Evolutionary conservation across 164 flowering plant species (phyloP).

Genomic region (Warburgia ugandensis): DNA sequence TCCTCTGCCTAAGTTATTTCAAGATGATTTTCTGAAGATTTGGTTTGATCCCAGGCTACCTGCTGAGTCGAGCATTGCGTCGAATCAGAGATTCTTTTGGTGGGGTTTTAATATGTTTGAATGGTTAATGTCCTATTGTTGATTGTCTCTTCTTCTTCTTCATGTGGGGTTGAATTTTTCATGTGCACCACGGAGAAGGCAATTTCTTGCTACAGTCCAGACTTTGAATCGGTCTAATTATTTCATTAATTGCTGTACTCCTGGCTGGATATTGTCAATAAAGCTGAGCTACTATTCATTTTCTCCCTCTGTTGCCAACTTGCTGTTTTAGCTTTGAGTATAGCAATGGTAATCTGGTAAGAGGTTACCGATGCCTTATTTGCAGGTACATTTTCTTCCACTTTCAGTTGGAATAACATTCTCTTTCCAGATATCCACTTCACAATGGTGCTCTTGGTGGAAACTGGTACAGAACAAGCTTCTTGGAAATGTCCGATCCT

Average conservation of each 20-base stretch:
- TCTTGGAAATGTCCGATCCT: no score
- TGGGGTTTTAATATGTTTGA: conserved; percentile 3
- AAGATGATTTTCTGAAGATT: neutral
- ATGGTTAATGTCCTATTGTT: neutral
- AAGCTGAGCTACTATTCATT: neutral
- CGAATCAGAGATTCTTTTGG: conserved; percentile 2
- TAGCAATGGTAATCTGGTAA: no score
- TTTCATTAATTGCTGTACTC: conserved; percentile 4
- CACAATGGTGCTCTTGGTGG: no score
- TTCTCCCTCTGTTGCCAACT: neutral
- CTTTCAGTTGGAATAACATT: no score
- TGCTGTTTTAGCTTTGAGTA: no score
- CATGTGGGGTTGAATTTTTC: conserved; percentile 1
- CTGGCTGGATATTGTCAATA: conserved; percentile 6
- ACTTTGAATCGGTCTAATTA: conserved; percentile 4
- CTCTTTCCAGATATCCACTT: no score
- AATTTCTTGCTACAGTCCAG: neutral
- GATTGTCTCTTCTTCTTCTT: conserved; percentile 9
- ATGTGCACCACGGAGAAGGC: conserved; percentile 4
- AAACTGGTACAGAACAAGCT: no score
- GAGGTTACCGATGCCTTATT: no score
- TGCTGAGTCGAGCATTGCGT: conserved; percentile 1
- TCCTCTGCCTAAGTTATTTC: conserved; percentile 2
- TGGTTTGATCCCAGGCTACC: conserved; percentile 1
- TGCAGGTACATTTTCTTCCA: no score